Base-by-base conservation (phyloP, 2,329 filamentous ascomycete species). In the Xylaria sp. region DNA sequence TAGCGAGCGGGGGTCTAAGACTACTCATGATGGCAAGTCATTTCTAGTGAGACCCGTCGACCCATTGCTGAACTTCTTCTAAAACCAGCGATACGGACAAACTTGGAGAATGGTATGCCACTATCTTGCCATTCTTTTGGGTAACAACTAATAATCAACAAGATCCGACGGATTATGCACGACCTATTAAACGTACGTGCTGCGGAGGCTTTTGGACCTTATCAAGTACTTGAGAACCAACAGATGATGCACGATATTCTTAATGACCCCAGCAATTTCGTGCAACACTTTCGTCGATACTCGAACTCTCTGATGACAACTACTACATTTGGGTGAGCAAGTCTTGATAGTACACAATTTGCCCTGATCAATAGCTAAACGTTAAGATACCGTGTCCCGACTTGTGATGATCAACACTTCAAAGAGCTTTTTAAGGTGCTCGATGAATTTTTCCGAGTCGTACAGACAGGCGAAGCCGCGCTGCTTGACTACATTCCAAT, bases 221-320 rank as follows among this genome's bases (percentile, higher is more conserved):
- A 87, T 70, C 85, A 88, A 69, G 80, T 82, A 37, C 78, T 87
- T 3, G 86, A 88, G 73, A 85, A 82, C 73, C 84, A 84, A 69
- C 81, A 84, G 59, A 84, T 88, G 84, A 75, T 86, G 20, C 80
- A 44, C 70, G 44, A 46, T 46, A 46, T 46, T n/a, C 44, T 46
- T 18, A 46, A 46, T 18, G 44, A 46, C 15, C 44, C 44, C 1
- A 20, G n/a, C 15, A n/a, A 20, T 20, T 46, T 46, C 44, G 18
- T 20, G 7, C 15, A 82, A 6, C 81, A 84, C 48, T 78, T 85
- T 58, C 67, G 82, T 4, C 78, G 83, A 6, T 86, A 84, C 70
- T 79, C 81, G 1, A 83, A 81, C 50, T 81, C 83, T 2, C 69
- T 86, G 1, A 83, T 81, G 0, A 85, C 83, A 0, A 79, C 79